Percentiles rank a stretch among this genome's conserved stretches.
phyloP scores from a whole-genome alignment of 169 alveolate genomes.

The Cryptosporidium parvum region DNA sequence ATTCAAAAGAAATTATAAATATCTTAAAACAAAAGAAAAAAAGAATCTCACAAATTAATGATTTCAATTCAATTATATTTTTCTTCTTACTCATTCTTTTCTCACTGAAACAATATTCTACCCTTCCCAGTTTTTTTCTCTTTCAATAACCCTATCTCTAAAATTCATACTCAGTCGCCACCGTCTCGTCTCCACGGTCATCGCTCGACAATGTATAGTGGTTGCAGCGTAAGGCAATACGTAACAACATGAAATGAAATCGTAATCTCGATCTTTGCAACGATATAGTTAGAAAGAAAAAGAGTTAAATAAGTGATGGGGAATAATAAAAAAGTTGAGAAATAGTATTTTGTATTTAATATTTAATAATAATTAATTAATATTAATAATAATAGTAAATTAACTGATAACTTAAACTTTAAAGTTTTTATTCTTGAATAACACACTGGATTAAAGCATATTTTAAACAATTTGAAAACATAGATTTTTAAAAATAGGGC shows the following conservation, averaged over 20 bases:
- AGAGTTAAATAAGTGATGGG: slow-evolving; percentile 5
- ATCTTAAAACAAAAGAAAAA: no score
- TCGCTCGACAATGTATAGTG: slow-evolving; percentile 70
- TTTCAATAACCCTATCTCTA: neutral
- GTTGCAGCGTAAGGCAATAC: slow-evolving; percentile 58
- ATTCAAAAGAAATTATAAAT: neutral
- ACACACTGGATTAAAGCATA: neutral
- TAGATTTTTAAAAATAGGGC: neutral
- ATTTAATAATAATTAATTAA: neutral
- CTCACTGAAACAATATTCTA: neutral
- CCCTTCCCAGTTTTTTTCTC: no score
- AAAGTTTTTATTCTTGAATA: neutral
- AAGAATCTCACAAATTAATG: no score
- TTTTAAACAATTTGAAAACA: neutral
- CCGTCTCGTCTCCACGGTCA: slow-evolving; percentile 24
- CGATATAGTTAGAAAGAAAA: slow-evolving; percentile 25
- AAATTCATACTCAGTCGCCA: neutral
- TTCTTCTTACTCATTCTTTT: neutral
- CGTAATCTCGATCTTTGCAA: slow-evolving; percentile 70
- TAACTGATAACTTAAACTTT: no score
- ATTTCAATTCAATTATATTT: no score
- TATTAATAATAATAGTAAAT: neutral
- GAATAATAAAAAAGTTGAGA: neutral
- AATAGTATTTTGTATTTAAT: neutral
- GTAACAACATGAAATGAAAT: slow-evolving; percentile 76